Conservation (phyloP, 805 yeast species). For the Candida schatavii region DNA sequence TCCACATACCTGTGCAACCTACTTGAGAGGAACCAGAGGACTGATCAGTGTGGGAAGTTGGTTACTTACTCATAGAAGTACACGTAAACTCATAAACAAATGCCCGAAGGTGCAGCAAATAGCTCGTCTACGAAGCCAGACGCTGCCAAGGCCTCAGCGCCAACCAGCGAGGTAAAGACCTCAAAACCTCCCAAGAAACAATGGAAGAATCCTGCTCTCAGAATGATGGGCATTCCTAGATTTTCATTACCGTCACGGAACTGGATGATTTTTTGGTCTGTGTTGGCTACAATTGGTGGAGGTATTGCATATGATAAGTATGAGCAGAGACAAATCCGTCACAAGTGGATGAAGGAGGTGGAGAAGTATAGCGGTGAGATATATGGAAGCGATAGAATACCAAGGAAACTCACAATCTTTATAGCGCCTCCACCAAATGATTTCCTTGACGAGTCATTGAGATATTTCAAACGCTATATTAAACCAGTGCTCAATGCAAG, state of each 20-base stretch:
- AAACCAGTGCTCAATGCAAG: slow-evolving; percentile 85
- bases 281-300: slow-evolving; percentile 64
- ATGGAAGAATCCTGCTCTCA: slow-evolving; percentile 73
- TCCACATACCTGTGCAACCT: too few relatives aligned
- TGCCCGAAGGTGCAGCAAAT: neutral
- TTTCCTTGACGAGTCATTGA: slow-evolving; percentile 69
- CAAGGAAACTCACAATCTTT: slow-evolving; percentile 77
- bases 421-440: slow-evolving; percentile 98
- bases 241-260: slow-evolving; percentile 83
- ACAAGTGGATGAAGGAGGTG: slow-evolving; percentile 62
- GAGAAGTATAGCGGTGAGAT: slow-evolving; percentile 46
- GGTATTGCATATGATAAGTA: slow-evolving; percentile 76
- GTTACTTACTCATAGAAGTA: too few relatives aligned
- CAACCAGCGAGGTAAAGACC: neutral
- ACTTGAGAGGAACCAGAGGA: too few relatives aligned
- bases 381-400: slow-evolving; percentile 47
- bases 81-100: neutral
- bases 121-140: neutral
- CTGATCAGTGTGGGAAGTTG: too few relatives aligned
- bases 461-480: slow-evolving; percentile 70
- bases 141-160: neutral
- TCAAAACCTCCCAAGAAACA: slow-evolving; percentile 28
- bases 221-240: slow-evolving; percentile 80
- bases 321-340: slow-evolving; percentile 64
- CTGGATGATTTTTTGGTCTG: slow-evolving; percentile 87